A percentile compares a stretch with the other conserved stretches of the same genome.
These are phyloP conservation scores for Entelexis paramagnoliae DNA, from an alignment of 1,139 yeast genomes.

Conservation along the genomic window DNA sequence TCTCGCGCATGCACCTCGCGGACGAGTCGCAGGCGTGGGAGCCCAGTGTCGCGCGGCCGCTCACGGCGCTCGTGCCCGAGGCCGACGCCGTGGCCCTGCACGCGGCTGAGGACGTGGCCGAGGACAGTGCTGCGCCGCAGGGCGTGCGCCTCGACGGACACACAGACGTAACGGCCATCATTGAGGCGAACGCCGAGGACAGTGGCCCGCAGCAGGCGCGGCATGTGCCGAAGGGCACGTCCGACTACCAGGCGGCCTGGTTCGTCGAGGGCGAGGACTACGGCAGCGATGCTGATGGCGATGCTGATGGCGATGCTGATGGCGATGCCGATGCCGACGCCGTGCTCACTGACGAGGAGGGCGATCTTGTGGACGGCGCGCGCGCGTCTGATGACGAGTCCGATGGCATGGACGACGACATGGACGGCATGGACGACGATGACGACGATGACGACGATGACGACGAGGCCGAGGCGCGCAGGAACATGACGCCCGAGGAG, in stretches of 20 bases:
- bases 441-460: too few species aligned
- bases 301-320: too few species aligned
- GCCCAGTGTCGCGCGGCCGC: background rate
- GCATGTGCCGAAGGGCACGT: slow-evolving; percentile 73
- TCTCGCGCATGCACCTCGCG: slow-evolving; percentile 41
- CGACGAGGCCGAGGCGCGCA: slow-evolving; percentile 34
- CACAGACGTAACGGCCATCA: slow-evolving; percentile 42
- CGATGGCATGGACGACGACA: slow-evolving; percentile 20
- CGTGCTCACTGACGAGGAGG: slow-evolving; percentile 33
- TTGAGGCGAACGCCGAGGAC: slow-evolving; percentile 27
- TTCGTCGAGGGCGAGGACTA: slow-evolving; percentile 50
- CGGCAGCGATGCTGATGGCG: slow-evolving; percentile 37
- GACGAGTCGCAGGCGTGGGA: slow-evolving; percentile 22
- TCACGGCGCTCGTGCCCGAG: slow-evolving; percentile 6
- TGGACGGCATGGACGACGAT: too few species aligned
- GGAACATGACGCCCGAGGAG: slow-evolving; percentile 61
- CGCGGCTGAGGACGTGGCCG: slow-evolving; percentile 33
- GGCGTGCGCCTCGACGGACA: slow-evolving; percentile 68
- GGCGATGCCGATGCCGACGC: slow-evolving; percentile 23
- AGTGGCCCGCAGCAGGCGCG: slow-evolving; percentile 27
- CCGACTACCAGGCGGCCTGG: slow-evolving; percentile 94
- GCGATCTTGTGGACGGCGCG: slow-evolving; percentile 24
- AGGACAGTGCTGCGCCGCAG: slow-evolving; percentile 22
- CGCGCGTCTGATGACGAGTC: slow-evolving; percentile 24
- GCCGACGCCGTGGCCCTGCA: slow-evolving; percentile 38